Evolutionary conservation across 164 flowering plant species (phyloP), one percentile per base, ranked within the genome.

Genomic region (Kingdonia uniflora): DNA sequence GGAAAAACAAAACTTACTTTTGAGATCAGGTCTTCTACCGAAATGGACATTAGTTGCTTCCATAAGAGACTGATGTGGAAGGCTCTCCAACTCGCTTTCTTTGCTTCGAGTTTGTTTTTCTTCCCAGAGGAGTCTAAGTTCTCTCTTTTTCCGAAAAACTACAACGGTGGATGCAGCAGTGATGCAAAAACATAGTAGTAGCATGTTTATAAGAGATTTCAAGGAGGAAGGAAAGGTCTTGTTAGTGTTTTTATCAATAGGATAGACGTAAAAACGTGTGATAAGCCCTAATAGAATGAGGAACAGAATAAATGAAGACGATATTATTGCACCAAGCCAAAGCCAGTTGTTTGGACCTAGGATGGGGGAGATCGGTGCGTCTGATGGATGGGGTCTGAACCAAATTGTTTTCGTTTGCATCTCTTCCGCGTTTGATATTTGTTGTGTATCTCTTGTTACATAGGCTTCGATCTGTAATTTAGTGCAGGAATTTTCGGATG

Each of bases 261-360:
- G 35, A 29, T 29, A 29, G 4, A 29, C 8, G 35, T 29, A 29
- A 8, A 3, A 29, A 29, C 35, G 35, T 4, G 35, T 29, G 8
- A 29, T 29, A 29, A 29, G 4, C 8, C 35, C 35, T 29, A 29
- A 29, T 3, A 29, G 4, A 29, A 29, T 29, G 35, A 29, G 35
- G 8, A 29, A 29, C 35, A 29, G 4, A 29, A 29, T 4, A 29
- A 29, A 29, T 4, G 35, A 29, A 29, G 8, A 74, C 11, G 87
- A 71, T 11, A 85, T 80, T 15, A 89, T 71, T 0, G 70, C 60
- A 0, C 71, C 81, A 0, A 89, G 86, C 74, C 86, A 89, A 1
- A 84, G 79, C 92, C 90, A 80, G 55, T 70, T 58, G 37, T 81
- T 77, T 42, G 77, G 73, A 22, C 95, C 97, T 17, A 84, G 62